A percentile compares a stretch with the other conserved stretches of the same genome.
phyloP scores from a whole-genome alignment of 768 basidiomycete genomes.

The Chlorophyllum brunneum region DNA sequence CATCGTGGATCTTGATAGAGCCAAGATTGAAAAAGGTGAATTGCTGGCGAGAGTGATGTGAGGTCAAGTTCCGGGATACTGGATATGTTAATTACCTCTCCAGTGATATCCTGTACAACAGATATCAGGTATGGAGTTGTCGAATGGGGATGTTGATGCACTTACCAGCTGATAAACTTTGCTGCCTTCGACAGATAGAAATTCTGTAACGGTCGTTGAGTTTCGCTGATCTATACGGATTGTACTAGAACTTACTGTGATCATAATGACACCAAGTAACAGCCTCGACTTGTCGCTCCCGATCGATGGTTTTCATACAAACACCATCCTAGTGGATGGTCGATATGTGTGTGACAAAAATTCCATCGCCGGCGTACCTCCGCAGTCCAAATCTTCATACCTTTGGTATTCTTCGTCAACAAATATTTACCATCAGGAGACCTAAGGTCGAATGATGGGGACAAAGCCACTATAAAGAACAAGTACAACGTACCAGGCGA shows the following conservation, averaged over 20 bases:
- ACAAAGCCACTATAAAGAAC: background rate
- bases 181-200: conserved; percentile 68
- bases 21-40: conserved; percentile 57
- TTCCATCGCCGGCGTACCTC: conserved; percentile 39
- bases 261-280: conserved; percentile 68
- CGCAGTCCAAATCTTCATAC: conserved; percentile 69
- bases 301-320: conserved; percentile 61
- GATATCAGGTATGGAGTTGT: background rate
- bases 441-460: conserved; percentile 29
- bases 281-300: conserved; percentile 51
- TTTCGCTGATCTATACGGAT: background rate
- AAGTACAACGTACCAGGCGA: conserved; percentile 53
- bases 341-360: background rate
- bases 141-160: background rate
- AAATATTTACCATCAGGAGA: conserved; percentile 60
- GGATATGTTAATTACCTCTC: conserved; percentile 37
- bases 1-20: conserved; percentile 62
- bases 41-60: conserved; percentile 30
- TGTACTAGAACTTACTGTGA: conserved; percentile 35
- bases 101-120: conserved; percentile 47
- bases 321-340: conserved; percentile 52
- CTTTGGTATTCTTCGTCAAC: conserved; percentile 60
- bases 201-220: conserved; percentile 35
- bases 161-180: conserved; percentile 57
- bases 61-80: background rate